Evolutionary conservation across 306 rosid genomes (phyloP), one percentile per base, ranked within the genome.

Genomic region (Cucumis hystrix): DNA sequence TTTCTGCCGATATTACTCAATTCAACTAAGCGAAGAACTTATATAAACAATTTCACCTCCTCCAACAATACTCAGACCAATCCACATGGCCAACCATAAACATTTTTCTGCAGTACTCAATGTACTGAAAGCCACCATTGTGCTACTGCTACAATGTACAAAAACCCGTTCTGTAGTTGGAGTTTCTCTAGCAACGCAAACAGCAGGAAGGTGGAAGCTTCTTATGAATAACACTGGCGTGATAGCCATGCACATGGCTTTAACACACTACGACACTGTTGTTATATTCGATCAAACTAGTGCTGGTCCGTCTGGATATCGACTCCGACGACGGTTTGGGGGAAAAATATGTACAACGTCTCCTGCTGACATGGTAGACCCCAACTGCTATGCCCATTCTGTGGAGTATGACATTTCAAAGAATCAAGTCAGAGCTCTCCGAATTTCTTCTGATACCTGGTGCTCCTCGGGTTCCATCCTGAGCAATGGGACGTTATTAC

Each of bases 401-500:
- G 64, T 90, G 4, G 97, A 90, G 88, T 95, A 90, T 54, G 85
- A 89, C 83, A 80, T 95, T 72, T n/a, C 68, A 8, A 8, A 57
- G 11, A 90, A 95, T 88, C 67, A 3, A 40, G 47, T 90, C 30
- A 86, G 97, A 62, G 85, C 97, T 55, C 59, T 92, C 65, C 73
- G 68, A 62, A 86, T 90, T 30, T 78, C 84, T 28, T 76, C 91
- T 41, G 97, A 92, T 79, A 83, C 96, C 25, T 89, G 97, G 98
- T 90, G 96, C 83, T 95, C 98, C 75, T 87, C 97, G 0, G 97
- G 93, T 17, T 76, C 93, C 76, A 89, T 90, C 72, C 63, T 89
- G 17, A 83, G 91, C 82, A 88, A 92, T 28, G 97, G 97, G 8
- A 90, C 97, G 30, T 91, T 92, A 4, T 1, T 85, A 9, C 97